Base-by-base conservation (phyloP, 2,329 filamentous ascomycete species). In the Neonectria coccinea region DNA sequence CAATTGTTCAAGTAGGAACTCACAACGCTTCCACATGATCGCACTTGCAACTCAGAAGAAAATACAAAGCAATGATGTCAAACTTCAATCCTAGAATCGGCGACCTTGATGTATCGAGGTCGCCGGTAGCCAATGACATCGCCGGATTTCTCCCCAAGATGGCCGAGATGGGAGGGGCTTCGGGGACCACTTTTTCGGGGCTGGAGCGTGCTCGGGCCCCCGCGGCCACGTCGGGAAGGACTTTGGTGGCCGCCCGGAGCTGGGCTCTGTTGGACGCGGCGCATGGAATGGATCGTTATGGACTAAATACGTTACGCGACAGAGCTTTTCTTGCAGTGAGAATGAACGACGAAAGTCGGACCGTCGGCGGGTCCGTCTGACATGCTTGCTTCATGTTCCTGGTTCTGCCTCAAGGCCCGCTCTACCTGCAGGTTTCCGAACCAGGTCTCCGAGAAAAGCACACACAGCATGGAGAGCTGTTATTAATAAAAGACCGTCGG, bases 311-410 rank as follows among this genome's bases (percentile, higher is more conserved):
- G 29, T 31, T 25, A 31, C 29, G 29, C 29, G 10, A 31, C 29
- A 10, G 29, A 31, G 29, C 29, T 31, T 31, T 7, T 22, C 18
- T 12, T 12, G 33, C 25, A 10, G 29, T 39, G 18, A 18, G 47
- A 53, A 36, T 31, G 6, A 47, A 47, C 7, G 22, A 27, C 29
- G 31, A 33, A 33, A 33, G 4, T 4, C 31, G 4, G 25, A 42
- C 48, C 12, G 48, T 25, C 36, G 55, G 50, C 20, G 50, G 25
- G 18, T 33, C 48, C 55, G 50, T 63, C 50, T 59, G 44, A 55
- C 55, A 58, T 63, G 31, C 41, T 41, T 25, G 25, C 25, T 25
- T 63, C 48, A 44, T 8, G 31, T 11, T 11, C 31, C 31, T 33
- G 31, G 10, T 33, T 10, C 31, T 33, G 31, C 31, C 31, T 33